A percentile compares a stretch with the other conserved stretches of the same genome.
Conservation (phyloP, 371 early-diverging fungal genomes). For the Mucor plumbeus region DNA sequence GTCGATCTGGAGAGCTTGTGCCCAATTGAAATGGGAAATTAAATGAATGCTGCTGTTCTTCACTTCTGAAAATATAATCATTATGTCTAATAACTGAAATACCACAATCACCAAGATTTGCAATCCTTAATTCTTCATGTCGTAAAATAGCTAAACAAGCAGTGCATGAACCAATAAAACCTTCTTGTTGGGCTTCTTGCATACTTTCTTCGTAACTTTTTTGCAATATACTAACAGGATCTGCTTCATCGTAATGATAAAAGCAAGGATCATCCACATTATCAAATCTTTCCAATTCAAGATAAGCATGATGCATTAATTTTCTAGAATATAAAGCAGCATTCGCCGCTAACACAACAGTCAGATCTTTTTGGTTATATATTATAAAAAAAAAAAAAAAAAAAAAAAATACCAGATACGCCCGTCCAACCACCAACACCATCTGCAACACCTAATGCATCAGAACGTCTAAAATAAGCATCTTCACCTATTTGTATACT, state of each 20-base stretch:
- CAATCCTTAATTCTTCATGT: slow-evolving; percentile 87
- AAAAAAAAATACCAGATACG: slow-evolving; percentile 24
- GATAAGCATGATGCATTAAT: slow-evolving; percentile 87
- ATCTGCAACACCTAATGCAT: slow-evolving; percentile 80
- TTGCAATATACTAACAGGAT: slow-evolving; percentile 75
- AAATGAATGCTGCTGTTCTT: slow-evolving; percentile 85
- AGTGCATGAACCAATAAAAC: slow-evolving; percentile 63
- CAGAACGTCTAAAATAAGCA: slow-evolving; percentile 72
- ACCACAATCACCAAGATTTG: slow-evolving; percentile 93
- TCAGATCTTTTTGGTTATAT: neutral
- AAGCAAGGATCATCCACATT: slow-evolving; percentile 36
- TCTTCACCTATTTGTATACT: slow-evolving; percentile 80
- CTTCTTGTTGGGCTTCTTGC: slow-evolving; percentile 26
- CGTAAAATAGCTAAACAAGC: slow-evolving; percentile 83
- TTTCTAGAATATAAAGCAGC: slow-evolving; percentile 87
- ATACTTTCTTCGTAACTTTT: slow-evolving; percentile 63
- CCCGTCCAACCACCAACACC: slow-evolving; percentile 83
- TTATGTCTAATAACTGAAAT: slow-evolving; percentile 81
- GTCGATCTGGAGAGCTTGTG: slow-evolving; percentile 63
- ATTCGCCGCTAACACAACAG: slow-evolving; percentile 65
- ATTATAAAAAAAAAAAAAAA: too few relatives aligned
- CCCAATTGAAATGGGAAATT: slow-evolving; percentile 82
- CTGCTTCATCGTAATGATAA: slow-evolving; percentile 39
- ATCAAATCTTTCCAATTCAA: slow-evolving; percentile 76
- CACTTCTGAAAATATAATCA: slow-evolving; percentile 86